Evolutionary conservation across 2,329 filamentous ascomycete genomes (phyloP).

Genomic region (Metarhizium rileyi): DNA sequence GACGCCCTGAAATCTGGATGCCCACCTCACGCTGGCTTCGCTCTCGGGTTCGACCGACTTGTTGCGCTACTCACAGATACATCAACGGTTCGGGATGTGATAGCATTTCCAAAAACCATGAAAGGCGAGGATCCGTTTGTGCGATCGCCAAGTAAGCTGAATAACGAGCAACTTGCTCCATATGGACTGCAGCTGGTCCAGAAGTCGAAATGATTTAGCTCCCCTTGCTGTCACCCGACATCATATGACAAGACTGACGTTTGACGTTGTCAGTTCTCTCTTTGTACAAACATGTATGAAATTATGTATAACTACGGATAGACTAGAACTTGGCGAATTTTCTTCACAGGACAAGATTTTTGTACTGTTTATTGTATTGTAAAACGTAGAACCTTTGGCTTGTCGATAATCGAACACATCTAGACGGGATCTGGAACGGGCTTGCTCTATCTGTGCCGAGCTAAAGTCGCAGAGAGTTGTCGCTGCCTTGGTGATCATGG

Average conservation of each 20-base stretch:
- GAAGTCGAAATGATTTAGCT: not conserved
- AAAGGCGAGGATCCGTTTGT: conserved; percentile 82
- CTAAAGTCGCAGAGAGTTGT: too few species aligned
- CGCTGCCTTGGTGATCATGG: too few species aligned
- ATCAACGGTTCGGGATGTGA: conserved; percentile 79
- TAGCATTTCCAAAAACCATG: conserved; percentile 92
- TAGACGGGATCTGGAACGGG: too few species aligned
- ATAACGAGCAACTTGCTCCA: conserved; percentile 39
- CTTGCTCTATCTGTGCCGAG: too few species aligned
- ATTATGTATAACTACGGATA: too few species aligned
- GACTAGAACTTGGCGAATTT: too few species aligned
- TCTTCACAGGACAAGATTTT: too few species aligned
- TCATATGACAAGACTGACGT: not conserved
- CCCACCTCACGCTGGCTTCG: conserved; percentile 89
- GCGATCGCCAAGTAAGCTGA: conserved; percentile 62
- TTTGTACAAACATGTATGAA: not conserved
- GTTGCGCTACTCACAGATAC: conserved; percentile 69
- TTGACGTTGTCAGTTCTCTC: not conserved
- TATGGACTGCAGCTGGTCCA: conserved; percentile 32
- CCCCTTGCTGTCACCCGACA: not conserved
- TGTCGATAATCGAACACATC: too few species aligned
- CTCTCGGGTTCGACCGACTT: conserved; percentile 82
- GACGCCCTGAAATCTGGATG: conserved; percentile 76
- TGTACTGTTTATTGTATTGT: too few species aligned
- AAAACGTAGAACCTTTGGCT: too few species aligned